A percentile compares a stretch with the other conserved stretches of the same genome.
Conservation (phyloP, 2,329 filamentous ascomycete genomes). For the Aspergillus flavus region DNA sequence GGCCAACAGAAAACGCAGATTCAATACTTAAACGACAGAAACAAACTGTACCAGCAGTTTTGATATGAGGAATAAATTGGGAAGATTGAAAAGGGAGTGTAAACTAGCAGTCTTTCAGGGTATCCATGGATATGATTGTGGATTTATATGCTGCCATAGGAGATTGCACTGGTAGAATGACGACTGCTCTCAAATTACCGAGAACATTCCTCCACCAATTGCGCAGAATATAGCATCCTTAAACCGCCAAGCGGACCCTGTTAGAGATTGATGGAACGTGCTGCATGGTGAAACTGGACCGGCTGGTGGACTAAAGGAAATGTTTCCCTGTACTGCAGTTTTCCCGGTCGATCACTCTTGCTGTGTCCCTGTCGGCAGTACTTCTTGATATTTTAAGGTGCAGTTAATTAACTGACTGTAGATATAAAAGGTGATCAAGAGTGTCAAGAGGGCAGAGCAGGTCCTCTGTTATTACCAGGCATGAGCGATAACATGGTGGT, state of each 20-base stretch:
- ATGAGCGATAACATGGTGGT: too few species aligned
- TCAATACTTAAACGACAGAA: not conserved
- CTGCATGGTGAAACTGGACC: not conserved
- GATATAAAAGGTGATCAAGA: not conserved
- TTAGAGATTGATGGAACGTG: constrained; percentile 3
- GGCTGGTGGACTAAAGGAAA: not conserved
- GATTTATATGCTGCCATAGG: not conserved
- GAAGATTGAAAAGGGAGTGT: not conserved
- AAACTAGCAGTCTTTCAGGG: too few species aligned
- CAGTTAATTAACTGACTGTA: not conserved
- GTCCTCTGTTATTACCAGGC: too few species aligned
- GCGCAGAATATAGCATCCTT: not conserved
- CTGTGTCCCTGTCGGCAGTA: not conserved
- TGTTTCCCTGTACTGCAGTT: not conserved
- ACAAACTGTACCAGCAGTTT: not conserved
- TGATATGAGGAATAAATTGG: not conserved
- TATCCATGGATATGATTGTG: not conserved
- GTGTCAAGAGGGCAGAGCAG: not conserved
- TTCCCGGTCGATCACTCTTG: not conserved
- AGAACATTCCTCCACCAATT: not conserved
- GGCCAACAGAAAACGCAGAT: not conserved
- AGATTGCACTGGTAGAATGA: not conserved
- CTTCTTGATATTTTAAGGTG: too few species aligned
- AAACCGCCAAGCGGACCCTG: not conserved
- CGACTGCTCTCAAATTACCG: not conserved